phyloP scores from a whole-genome alignment of 305 asterid species.

The Andrographis paniculata region DNA sequence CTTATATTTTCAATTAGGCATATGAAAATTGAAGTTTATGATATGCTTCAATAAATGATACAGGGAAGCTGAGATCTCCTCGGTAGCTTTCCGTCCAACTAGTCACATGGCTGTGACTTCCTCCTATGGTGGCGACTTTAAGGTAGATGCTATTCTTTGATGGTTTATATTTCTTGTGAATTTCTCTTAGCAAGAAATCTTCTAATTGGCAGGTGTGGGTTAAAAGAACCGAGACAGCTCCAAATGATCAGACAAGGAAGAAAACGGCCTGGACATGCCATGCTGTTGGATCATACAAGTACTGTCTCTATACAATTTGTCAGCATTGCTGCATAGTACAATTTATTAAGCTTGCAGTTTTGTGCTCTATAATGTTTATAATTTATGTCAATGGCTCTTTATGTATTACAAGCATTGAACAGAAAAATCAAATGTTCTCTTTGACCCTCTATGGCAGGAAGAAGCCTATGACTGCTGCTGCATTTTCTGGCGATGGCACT shows the following conservation, averaged over 20 bases:
- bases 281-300: slow-evolving; percentile 97
- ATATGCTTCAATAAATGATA: slow-evolving; percentile 15
- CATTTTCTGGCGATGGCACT: slow-evolving; percentile 87
- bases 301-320: slow-evolving; percentile 19
- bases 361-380: no score
- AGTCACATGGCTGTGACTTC: slow-evolving; percentile 71
- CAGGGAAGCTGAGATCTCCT: slow-evolving; percentile 69
- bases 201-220: slow-evolving; percentile 61
- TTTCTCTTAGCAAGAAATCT: slow-evolving; percentile 16
- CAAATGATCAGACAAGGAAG: slow-evolving; percentile 32
- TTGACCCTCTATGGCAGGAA: slow-evolving; percentile 39
- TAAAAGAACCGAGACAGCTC: slow-evolving; percentile 26
- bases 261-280: slow-evolving; percentile 84
- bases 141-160: slow-evolving; percentile 36
- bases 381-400: no score
- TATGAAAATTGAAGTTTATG: not conserved
- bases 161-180: slow-evolving; percentile 4
- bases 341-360: no score
- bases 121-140: slow-evolving; percentile 83
- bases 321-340: no score
- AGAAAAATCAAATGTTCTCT: slow-evolving; percentile 5
- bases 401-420: slow-evolving; percentile 11
- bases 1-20: slow-evolving; percentile 3
- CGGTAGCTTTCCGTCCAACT: slow-evolving; percentile 71
- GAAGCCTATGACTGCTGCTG: slow-evolving; percentile 76